These are phyloP conservation scores for Talaromyces stipitatus DNA, from an alignment of 495 filamentous ascomycete genomes.

Conservation along the genomic window DNA sequence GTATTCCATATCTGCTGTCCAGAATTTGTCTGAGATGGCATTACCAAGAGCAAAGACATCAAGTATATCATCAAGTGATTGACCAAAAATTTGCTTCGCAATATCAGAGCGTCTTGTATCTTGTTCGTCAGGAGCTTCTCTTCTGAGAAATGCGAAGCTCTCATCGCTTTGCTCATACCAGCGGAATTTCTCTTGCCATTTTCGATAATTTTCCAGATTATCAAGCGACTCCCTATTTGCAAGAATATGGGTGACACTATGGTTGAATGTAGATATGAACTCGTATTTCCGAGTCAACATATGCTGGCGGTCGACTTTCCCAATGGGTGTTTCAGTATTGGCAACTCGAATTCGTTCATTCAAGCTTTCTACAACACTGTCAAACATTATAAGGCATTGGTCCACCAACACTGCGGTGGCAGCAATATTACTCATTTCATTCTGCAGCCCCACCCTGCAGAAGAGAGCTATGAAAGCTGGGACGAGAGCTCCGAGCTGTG, in stretches of 20 bases:
- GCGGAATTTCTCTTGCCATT: neutral
- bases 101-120: neutral
- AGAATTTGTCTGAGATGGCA: neutral
- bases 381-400: neutral
- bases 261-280: neutral
- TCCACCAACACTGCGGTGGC: slow-evolving; percentile 4
- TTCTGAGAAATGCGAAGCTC: neutral
- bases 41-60: neutral
- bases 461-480: slow-evolving; percentile 14
- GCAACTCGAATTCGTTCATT: neutral
- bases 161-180: slow-evolving; percentile 1
- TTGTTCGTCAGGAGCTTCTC: neutral
- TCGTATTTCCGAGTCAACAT: neutral
- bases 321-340: neutral
- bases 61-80: neutral
- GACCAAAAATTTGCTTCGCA: neutral
- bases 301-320: neutral
- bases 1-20: slow-evolving; percentile 6
- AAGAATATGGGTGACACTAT: neutral
- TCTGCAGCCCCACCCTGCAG: slow-evolving; percentile 9
- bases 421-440: slow-evolving; percentile 12
- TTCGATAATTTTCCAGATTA: neutral
- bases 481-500: slow-evolving; percentile 8
- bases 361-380: neutral
- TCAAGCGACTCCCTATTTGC: neutral